Evolutionary conservation across 768 basidiomycete species (phyloP).

Genomic region (Mycena venus): DNA sequence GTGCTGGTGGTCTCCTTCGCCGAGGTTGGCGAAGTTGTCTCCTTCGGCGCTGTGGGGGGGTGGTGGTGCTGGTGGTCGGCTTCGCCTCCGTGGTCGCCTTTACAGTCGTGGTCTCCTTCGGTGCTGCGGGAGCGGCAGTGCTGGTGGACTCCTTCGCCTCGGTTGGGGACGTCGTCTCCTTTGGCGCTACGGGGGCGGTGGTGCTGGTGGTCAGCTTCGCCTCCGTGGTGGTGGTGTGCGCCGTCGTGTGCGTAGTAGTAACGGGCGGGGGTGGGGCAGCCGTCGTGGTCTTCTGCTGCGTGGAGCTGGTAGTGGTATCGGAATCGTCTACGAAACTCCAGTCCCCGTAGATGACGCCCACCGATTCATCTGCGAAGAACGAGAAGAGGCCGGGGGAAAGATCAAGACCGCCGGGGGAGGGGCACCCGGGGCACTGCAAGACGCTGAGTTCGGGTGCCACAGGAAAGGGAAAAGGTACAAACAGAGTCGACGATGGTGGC

Average conservation of each 20-base stretch:
- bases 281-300: conserved; percentile 24
- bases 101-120: no score
- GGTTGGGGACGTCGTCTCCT: background rate
- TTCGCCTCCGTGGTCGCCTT: no score
- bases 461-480: conserved; percentile 14
- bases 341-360: conserved; percentile 70
- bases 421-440: conserved; percentile 75
- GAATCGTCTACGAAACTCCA: conserved; percentile 70
- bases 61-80: no score
- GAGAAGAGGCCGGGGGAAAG: conserved; percentile 75
- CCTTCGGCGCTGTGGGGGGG: no score
- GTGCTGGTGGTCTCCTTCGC: no score
- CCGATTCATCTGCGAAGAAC: conserved; percentile 62
- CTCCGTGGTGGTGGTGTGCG: conserved; percentile 30
- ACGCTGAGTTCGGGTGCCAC: conserved; percentile 46
- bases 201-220: conserved; percentile 39
- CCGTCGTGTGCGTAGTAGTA: conserved; percentile 33
- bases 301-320: conserved; percentile 52
- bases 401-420: conserved; percentile 71
- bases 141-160: no score
- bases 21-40: no score
- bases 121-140: no score
- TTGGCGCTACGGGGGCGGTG: conserved; percentile 24
- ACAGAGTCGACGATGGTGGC: conserved; percentile 71
- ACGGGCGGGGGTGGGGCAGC: conserved; percentile 38